Percentiles rank a stretch among this genome's conserved stretches.
These are phyloP conservation scores for Chlamydomonas asymmetrica DNA, from an alignment of 139 green algal genomes.

Conservation along the genomic window DNA sequence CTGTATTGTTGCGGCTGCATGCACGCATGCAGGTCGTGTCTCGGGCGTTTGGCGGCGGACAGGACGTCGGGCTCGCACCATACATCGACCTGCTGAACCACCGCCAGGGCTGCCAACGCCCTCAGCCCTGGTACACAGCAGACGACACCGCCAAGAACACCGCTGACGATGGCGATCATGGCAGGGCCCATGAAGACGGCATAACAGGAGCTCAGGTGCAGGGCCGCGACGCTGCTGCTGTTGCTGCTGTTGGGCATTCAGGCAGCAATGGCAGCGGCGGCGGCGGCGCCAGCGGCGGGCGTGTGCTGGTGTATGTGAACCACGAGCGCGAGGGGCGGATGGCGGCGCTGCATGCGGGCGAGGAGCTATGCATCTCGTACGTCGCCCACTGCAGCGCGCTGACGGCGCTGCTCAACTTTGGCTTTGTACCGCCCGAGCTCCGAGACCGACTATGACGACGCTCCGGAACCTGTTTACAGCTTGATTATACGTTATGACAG, in stretches of 20 bases:
- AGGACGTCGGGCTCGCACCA: constrained; percentile 28
- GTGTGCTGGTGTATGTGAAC: constrained; percentile 1
- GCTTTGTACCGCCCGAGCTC: constrained; percentile 40
- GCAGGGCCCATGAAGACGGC: too few species aligned
- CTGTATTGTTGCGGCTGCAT: background rate
- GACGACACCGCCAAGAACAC: background rate
- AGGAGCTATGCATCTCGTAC: constrained; percentile 42
- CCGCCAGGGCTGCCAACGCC: background rate
- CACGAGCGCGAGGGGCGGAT: background rate
- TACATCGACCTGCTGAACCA: constrained; percentile 44
- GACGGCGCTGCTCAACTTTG: constrained; percentile 31
- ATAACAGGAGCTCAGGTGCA: too few species aligned
- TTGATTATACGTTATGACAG: too few species aligned
- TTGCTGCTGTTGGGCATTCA: background rate
- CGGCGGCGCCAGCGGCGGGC: background rate
- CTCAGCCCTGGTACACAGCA: background rate
- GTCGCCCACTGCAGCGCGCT: background rate
- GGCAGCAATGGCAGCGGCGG: background rate
- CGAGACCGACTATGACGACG: too few species aligned
- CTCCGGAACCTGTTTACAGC: too few species aligned
- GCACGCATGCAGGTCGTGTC: constrained; percentile 19
- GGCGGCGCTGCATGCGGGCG: constrained; percentile 23
- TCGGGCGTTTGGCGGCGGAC: constrained; percentile 21
- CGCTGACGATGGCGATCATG: background rate
- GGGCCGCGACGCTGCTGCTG: too few species aligned